Evolutionary conservation across 2,329 filamentous ascomycete genomes (phyloP).

Genomic region (Xylaria hypoxylon): DNA sequence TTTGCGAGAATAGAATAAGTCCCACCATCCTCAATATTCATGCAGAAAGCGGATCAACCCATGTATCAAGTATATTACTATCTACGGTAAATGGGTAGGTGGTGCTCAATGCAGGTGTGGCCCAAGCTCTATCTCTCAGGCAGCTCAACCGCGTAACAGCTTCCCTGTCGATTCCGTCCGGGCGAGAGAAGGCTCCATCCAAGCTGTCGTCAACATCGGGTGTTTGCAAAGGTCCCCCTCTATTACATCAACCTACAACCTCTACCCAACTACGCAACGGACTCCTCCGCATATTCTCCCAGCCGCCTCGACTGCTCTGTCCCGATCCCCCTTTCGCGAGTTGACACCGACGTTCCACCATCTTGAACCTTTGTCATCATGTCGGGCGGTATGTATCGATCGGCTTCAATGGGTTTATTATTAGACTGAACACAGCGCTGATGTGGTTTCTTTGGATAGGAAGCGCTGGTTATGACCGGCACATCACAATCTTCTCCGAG

Average conservation of each 20-base stretch:
- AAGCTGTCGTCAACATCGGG: constrained; percentile 34
- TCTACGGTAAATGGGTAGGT: not conserved
- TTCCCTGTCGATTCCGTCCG: constrained; percentile 31
- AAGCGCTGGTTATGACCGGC: constrained; percentile 93
- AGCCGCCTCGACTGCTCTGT: not conserved
- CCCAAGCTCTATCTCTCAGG: constrained; percentile 43
- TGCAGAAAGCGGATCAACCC: not conserved
- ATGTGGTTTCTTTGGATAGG: constrained; percentile 60
- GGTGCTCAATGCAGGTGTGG: constrained; percentile 27
- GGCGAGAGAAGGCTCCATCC: constrained; percentile 34
- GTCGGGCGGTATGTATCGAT: constrained; percentile 57
- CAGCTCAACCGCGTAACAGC: constrained; percentile 46
- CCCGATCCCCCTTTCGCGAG: constrained; percentile 21
- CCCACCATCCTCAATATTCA: not conserved
- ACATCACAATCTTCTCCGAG: constrained; percentile 99
- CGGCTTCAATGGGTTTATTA: constrained; percentile 24
- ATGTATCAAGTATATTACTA: constrained; percentile 2
- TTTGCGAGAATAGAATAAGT: constrained; percentile 1
- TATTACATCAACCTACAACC: constrained; percentile 18
- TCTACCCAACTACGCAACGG: constrained; percentile 6
- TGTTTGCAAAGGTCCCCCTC: constrained; percentile 18
- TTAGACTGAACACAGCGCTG: constrained; percentile 43
- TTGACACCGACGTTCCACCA: constrained; percentile 22
- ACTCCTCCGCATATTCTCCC: not conserved
- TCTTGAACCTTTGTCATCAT: constrained; percentile 55